phyloP scores from a whole-genome alignment of 73 alveolate genomes.

The Urostyla sp. region DNA sequence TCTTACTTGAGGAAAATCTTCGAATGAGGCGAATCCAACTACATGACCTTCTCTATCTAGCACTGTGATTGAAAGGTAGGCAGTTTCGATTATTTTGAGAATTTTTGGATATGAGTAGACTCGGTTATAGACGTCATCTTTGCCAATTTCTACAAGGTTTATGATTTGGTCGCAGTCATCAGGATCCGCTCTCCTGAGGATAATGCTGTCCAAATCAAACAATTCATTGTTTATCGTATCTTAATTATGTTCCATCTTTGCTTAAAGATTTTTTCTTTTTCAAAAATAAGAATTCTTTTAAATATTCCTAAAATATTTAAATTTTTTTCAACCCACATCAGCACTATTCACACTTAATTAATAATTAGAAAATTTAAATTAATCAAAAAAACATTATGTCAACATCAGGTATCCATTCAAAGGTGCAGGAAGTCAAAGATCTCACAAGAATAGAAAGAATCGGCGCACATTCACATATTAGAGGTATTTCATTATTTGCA shows the following conservation, averaged over 20 bases:
- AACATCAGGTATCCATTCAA: conserved; percentile 72
- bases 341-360: background rate
- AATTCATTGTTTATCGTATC: conserved; percentile 50
- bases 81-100: conserved; percentile 83
- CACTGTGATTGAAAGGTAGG: conserved; percentile 85
- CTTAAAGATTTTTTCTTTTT: background rate
- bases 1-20: conserved; percentile 86
- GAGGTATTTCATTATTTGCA: conserved; percentile 72
- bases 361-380: background rate
- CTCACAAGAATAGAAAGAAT: conserved; percentile 92
- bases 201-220: conserved; percentile 61
- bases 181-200: conserved; percentile 78
- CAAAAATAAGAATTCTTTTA: background rate
- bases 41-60: conserved; percentile 79
- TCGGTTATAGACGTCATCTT: conserved; percentile 72
- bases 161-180: conserved; percentile 80
- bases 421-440: conserved; percentile 93
- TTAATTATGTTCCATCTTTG: conserved; percentile 21
- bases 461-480: conserved; percentile 98
- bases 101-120: conserved; percentile 81
- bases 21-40: conserved; percentile 92
- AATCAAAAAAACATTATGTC: conserved; percentile 58
- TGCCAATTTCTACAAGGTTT: conserved; percentile 68
- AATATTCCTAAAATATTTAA: background rate
- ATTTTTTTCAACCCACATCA: too few relatives aligned